phyloP scores from a whole-genome alignment of 106 monocot genomes.

The Acorus gramineus region DNA sequence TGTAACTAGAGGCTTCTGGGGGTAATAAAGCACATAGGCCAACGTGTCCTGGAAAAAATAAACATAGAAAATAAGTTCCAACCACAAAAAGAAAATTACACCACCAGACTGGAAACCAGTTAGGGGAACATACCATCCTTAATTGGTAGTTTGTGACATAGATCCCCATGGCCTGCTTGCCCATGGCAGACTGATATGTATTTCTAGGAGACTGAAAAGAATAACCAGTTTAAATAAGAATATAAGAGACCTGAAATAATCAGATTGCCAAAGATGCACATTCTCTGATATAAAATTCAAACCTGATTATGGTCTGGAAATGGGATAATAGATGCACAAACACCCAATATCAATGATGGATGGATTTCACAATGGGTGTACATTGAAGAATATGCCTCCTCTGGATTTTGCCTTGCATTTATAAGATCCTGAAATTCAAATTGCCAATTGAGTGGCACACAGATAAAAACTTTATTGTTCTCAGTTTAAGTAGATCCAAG shows the following conservation, averaged over 20 bases:
- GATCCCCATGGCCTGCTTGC: slow-evolving; percentile 99
- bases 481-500: background rate
- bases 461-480: too few relatives aligned
- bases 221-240: slow-evolving; percentile 8
- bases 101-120: background rate
- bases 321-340: slow-evolving; percentile 98
- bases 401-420: slow-evolving; percentile 80
- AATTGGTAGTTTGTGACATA: slow-evolving; percentile 98
- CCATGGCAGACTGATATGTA: slow-evolving; percentile 99
- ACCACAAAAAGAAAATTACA: background rate
- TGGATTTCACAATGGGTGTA: slow-evolving; percentile 99
- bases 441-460: background rate
- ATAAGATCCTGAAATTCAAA: slow-evolving; percentile 63
- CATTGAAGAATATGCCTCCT: slow-evolving; percentile 84
- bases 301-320: slow-evolving; percentile 99
- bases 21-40: slow-evolving; percentile 98
- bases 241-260: background rate
- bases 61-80: background rate
- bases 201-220: slow-evolving; percentile 85
- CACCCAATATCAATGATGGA: slow-evolving; percentile 93
- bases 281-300: background rate
- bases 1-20: slow-evolving; percentile 98
- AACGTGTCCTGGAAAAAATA: slow-evolving; percentile 68
- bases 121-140: slow-evolving; percentile 55
- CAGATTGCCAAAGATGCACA: background rate